Evolutionary conservation across 78 protist species (phyloP), one percentile per base, ranked within the genome.

Genomic region (Dictyostelium citrinum): DNA sequence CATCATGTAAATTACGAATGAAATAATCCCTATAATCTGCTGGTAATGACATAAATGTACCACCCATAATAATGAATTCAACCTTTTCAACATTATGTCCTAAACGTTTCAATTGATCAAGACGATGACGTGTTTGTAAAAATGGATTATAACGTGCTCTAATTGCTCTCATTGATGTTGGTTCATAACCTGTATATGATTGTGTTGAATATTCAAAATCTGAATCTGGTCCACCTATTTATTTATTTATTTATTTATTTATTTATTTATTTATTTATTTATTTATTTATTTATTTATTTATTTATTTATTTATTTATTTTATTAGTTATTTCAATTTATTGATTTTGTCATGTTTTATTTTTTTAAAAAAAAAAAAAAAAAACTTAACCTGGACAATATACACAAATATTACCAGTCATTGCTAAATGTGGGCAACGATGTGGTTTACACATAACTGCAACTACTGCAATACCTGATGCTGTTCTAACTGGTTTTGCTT

Each of bases 391-490:
- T 75, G 79, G 79, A 35, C 72, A 17, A 91, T 80, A 97, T 46
- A 94, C 93, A 93, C 98, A 97, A 68, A 97, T 83, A 68, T 96
- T 95, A 14, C 99, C 99, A 12, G 98, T 97, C 93, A 83, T 83
- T 43, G 98, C 99, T 37, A 97, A 80, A 95, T 99, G 99, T 20
- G 99, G 99, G 79, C 99, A 99, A 9, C 99, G 79, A 85, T 97
- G 99, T 24, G 99, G 99, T 93, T 99, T 98, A 93, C 98, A 98
- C 99, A 99, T 99, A 39, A 99, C 98, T 7, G 99, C 99, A 20
- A 98, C 99, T 14, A 97, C 98, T 2, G 98, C 99, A 77, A 98
- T 97, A 20, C 99, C 99, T 5, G 99, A 97, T 22, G 99, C 99
- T 0, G 99, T 97, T 37, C 99, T 97, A 16, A 98, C 97, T 11